Conservation (phyloP, 495 filamentous ascomycete species). For the Parathielavia hyrcaniae region DNA sequence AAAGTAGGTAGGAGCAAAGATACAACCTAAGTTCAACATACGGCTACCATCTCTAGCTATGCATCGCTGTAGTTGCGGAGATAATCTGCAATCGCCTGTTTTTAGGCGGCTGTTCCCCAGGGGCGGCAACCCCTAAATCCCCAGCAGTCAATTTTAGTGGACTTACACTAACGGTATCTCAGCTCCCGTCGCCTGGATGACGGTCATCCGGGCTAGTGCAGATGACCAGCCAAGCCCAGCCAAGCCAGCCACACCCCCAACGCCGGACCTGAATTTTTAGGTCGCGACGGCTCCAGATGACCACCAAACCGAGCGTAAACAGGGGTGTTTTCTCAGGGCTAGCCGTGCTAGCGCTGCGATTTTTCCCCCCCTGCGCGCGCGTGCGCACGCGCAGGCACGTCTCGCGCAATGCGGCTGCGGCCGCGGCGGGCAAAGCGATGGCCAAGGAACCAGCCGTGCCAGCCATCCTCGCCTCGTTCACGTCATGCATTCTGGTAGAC, state of each 20-base stretch:
- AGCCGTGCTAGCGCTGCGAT: not conserved
- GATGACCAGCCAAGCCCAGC: not conserved
- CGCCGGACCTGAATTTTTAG: not conserved
- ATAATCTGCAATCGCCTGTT: too few relatives aligned
- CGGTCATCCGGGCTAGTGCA: constrained; percentile 2
- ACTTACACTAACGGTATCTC: not conserved
- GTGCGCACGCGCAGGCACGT: not conserved
- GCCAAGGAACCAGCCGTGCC: not conserved
- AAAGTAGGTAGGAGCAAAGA: too few relatives aligned
- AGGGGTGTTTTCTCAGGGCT: not conserved
- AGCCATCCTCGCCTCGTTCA: not conserved
- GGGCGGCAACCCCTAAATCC: too few relatives aligned
- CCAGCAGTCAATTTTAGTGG: too few relatives aligned
- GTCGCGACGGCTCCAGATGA: not conserved
- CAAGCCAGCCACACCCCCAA: not conserved
- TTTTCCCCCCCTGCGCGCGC: not conserved
- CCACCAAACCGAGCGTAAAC: not conserved
- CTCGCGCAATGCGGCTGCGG: too few relatives aligned
- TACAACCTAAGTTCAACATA: too few relatives aligned
- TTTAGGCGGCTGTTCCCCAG: too few relatives aligned
- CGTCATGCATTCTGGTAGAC: too few relatives aligned
- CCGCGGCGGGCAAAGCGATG: too few relatives aligned
- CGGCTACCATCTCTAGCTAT: too few relatives aligned
- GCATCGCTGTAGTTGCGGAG: too few relatives aligned
- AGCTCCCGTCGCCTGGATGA: not conserved